Evolutionary conservation across 2,329 filamentous ascomycete genomes (phyloP).

Genomic region (Chrysoporthe cubensis): DNA sequence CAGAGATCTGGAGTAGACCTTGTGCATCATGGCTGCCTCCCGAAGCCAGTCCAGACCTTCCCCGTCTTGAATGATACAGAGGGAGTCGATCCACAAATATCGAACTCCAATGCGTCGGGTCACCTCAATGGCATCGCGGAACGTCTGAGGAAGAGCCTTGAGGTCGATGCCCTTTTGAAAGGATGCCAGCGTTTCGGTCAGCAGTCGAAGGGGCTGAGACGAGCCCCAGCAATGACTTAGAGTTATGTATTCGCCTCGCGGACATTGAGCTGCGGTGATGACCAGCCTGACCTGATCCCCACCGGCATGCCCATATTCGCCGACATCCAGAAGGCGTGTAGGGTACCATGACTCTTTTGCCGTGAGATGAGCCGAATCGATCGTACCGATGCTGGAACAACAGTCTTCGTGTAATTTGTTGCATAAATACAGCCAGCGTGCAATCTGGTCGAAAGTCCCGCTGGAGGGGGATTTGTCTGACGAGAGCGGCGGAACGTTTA

Average conservation of each 20-base stretch:
- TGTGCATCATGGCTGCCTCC: neutral
- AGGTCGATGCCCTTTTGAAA: neutral
- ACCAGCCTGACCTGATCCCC: neutral
- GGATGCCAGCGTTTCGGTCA: neutral
- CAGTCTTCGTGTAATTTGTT: neutral
- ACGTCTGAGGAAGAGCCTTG: neutral
- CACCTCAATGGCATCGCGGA: constrained; percentile 5
- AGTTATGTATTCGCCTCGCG: neutral
- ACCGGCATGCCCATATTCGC: neutral
- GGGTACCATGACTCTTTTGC: neutral
- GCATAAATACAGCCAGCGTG: neutral
- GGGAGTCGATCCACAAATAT: constrained; percentile 5
- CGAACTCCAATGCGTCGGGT: neutral
- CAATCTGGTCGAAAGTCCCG: neutral
- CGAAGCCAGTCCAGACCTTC: neutral
- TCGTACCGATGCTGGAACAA: neutral
- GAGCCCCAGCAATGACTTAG: constrained; percentile 11
- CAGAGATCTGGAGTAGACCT: neutral
- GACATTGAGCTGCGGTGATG: neutral
- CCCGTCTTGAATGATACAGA: neutral
- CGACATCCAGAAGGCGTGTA: neutral
- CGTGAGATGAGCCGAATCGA: neutral
- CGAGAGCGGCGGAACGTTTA: neutral
- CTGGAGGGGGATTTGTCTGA: neutral
- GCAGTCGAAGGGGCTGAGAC: constrained; percentile 1